A percentile compares a stretch with the other conserved stretches of the same genome.
phyloP scores from a whole-genome alignment of 2,329 filamentous ascomycete species.

The Ophiostoma novo-ulmi region DNA sequence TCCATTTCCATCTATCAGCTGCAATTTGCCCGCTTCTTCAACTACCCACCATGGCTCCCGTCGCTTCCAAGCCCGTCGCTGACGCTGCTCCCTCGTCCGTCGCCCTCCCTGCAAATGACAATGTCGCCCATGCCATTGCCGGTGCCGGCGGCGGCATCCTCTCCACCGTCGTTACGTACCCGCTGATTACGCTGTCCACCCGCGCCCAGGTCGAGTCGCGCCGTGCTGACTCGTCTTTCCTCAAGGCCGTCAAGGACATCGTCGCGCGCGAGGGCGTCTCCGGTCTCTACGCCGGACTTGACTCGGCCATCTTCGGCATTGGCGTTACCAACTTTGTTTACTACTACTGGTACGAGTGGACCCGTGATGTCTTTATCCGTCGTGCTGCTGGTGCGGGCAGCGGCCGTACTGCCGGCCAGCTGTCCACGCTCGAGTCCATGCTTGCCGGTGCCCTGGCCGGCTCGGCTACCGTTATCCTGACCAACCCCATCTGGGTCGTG shows the following conservation, averaged over 20 bases:
- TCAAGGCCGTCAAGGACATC: slow-evolving; percentile 78
- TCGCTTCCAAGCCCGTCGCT: slow-evolving; percentile 24
- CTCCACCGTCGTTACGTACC: slow-evolving; percentile 96
- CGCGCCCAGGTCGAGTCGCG: slow-evolving; percentile 97
- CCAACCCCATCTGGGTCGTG: slow-evolving; percentile 98
- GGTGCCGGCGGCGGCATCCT: slow-evolving; percentile 89
- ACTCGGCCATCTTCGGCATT: slow-evolving; percentile 94
- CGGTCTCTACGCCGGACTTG: slow-evolving; percentile 87
- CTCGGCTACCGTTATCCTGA: slow-evolving; percentile 88
- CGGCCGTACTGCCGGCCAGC: slow-evolving; percentile 64
- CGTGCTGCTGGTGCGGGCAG: slow-evolving; percentile 60
- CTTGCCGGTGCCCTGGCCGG: slow-evolving; percentile 90
- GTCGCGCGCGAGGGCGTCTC: slow-evolving; percentile 83
- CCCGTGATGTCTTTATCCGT: slow-evolving; percentile 75
- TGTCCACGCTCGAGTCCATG: slow-evolving; percentile 91
- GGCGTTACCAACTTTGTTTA: slow-evolving; percentile 99
- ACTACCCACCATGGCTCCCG: slow-evolving; percentile 25
- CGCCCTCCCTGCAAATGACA: slow-evolving; percentile 81
- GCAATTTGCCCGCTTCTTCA: not conserved
- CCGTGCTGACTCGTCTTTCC: slow-evolving; percentile 78
- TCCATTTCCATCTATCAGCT: not conserved
- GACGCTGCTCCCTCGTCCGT: slow-evolving; percentile 17
- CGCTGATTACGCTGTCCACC: slow-evolving; percentile 93
- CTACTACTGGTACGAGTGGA: slow-evolving; percentile 99
- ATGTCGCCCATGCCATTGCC: slow-evolving; percentile 90